These are phyloP conservation scores for Rhinocladiella similis DNA, from an alignment of 2,329 filamentous ascomycete genomes.

Conservation along the genomic window DNA sequence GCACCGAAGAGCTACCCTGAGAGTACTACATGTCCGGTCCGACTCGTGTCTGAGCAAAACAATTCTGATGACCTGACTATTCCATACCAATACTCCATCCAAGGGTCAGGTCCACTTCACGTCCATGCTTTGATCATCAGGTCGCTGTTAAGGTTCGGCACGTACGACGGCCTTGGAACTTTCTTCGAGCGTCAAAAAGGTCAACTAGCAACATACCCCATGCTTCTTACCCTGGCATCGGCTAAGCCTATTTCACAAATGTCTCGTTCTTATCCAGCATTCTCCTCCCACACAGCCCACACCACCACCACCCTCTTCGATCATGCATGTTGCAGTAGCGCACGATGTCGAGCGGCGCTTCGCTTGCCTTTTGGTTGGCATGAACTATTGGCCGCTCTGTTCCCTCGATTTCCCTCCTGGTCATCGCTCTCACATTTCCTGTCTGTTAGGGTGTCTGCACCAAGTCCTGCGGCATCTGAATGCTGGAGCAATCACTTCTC, in stretches of 20 bases:
- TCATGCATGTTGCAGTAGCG: constrained; percentile 22
- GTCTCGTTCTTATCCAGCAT: constrained; percentile 15
- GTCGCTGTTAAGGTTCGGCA: background rate
- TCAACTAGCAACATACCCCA: constrained; percentile 4
- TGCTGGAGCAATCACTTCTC: constrained; percentile 18
- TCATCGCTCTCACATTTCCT: constrained; percentile 5
- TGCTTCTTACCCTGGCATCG: constrained; percentile 10
- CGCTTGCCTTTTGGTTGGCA: constrained; percentile 11
- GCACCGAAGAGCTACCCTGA: too few relatives aligned
- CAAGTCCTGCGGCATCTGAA: constrained; percentile 16
- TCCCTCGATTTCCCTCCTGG: constrained; percentile 4
- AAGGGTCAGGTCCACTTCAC: too few relatives aligned
- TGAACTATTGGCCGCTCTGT: constrained; percentile 11
- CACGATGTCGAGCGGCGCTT: constrained; percentile 25
- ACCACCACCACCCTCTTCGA: constrained; percentile 17
- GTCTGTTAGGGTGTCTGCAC: constrained; percentile 12
- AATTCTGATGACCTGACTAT: too few relatives aligned
- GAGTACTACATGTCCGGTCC: background rate
- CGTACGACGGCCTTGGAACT: constrained; percentile 1
- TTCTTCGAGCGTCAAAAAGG: background rate
- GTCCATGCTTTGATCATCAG: background rate
- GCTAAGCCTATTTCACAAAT: constrained; percentile 18
- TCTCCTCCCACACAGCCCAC: constrained; percentile 15
- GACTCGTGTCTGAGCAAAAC: background rate
- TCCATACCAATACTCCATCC: too few relatives aligned